Percentiles rank a stretch among this genome's conserved stretches.
Conservation (phyloP, 1,139 yeast genomes). For the Suhomyces chickasaworum region DNA sequence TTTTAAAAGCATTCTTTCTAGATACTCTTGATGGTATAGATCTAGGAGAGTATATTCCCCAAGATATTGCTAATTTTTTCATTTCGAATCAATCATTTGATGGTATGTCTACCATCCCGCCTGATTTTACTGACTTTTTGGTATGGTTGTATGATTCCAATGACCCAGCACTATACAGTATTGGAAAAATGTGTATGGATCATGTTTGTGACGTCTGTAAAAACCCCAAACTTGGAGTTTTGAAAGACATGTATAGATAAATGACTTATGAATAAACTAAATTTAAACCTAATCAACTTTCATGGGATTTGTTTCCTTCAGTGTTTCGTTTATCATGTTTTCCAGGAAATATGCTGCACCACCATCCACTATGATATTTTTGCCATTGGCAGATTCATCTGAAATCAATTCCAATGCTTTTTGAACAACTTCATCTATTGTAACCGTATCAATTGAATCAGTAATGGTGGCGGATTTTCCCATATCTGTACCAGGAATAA, state of each 20-base stretch:
- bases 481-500: constrained; percentile 76
- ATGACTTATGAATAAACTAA: background rate
- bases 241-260: constrained; percentile 4
- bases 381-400: constrained; percentile 20
- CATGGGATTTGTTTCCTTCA: too few relatives aligned
- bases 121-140: constrained; percentile 22
- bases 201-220: constrained; percentile 15
- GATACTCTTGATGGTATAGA: constrained; percentile 8
- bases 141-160: constrained; percentile 23
- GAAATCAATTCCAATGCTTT: constrained; percentile 32
- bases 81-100: background rate
- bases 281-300: background rate
- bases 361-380: background rate
- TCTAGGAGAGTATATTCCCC: constrained; percentile 4
- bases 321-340: too few relatives aligned
- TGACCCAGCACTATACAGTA: constrained; percentile 3
- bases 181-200: constrained; percentile 18
- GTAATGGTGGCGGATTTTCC: constrained; percentile 35
- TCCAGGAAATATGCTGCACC: background rate
- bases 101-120: background rate
- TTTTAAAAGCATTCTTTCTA: constrained; percentile 11
- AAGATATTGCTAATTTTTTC: constrained; percentile 8
- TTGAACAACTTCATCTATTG: constrained; percentile 29
- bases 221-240: constrained; percentile 1
- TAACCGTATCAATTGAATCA: constrained; percentile 22